These are phyloP conservation scores for Umbelopsis sp. DNA, from an alignment of 192 early-diverging fungal genomes.

Conservation along the genomic window DNA sequence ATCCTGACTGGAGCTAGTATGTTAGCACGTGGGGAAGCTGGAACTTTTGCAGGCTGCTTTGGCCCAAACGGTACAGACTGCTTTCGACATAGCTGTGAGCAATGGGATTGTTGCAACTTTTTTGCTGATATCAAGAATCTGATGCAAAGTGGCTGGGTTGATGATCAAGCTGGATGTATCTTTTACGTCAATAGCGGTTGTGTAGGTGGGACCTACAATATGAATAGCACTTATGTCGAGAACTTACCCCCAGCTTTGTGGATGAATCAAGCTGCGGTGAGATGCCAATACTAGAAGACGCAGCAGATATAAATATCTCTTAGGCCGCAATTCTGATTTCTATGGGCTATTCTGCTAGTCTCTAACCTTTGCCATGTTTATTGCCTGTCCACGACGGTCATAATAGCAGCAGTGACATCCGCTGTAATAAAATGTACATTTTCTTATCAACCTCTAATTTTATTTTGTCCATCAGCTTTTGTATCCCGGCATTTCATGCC, in stretches of 20 bases:
- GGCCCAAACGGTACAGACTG: slow-evolving; percentile 4
- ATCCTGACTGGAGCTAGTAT: no score
- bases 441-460: background rate
- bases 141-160: slow-evolving; percentile 11
- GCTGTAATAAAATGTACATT: background rate
- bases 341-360: background rate
- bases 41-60: slow-evolving; percentile 2
- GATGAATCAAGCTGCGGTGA: slow-evolving; percentile 13
- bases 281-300: background rate
- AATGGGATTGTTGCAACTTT: slow-evolving; percentile 7
- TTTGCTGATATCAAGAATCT: slow-evolving; percentile 16
- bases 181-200: slow-evolving; percentile 15
- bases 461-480: no score
- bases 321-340: background rate
- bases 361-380: background rate
- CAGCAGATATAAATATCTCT: background rate
- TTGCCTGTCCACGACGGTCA: background rate
- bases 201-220: slow-evolving; percentile 1
- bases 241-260: background rate
- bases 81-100: slow-evolving; percentile 14
- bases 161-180: slow-evolving; percentile 11
- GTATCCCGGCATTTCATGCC: no score
- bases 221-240: slow-evolving; percentile 13
- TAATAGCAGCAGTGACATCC: background rate
- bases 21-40: background rate